A percentile compares a stretch with the other conserved stretches of the same genome.
Conservation (phyloP, 2,329 filamentous ascomycete genomes). For the Talaromyces sp. region DNA sequence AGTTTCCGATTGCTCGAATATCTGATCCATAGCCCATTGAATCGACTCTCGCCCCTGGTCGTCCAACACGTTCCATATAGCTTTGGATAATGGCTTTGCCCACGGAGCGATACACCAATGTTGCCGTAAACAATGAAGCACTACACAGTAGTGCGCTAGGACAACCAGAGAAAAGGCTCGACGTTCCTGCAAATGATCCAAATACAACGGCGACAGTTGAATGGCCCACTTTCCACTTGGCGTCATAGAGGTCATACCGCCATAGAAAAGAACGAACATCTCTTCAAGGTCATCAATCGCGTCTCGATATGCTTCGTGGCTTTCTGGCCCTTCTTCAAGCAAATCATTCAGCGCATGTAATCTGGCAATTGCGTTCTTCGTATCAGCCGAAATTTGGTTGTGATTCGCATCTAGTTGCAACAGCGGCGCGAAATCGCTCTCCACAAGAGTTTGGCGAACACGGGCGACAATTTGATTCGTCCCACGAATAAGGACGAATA, state of each 20-base stretch:
- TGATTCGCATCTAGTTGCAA: slow-evolving; percentile 26
- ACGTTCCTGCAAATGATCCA: slow-evolving; percentile 38
- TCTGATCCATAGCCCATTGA: slow-evolving; percentile 31
- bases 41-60: slow-evolving; percentile 31
- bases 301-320: slow-evolving; percentile 22
- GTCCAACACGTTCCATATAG: slow-evolving; percentile 45
- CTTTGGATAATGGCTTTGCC: slow-evolving; percentile 62
- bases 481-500: slow-evolving; percentile 34
- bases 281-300: slow-evolving; percentile 30
- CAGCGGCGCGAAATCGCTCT: slow-evolving; percentile 30
- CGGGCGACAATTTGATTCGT: slow-evolving; percentile 33
- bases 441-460: slow-evolving; percentile 25
- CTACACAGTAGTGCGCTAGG: slow-evolving; percentile 58
- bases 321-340: slow-evolving; percentile 25
- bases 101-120: slow-evolving; percentile 68
- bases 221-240: slow-evolving; percentile 39
- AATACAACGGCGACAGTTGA: slow-evolving; percentile 31
- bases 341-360: slow-evolving; percentile 30
- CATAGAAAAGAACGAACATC: slow-evolving; percentile 26
- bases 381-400: slow-evolving; percentile 24
- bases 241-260: slow-evolving; percentile 51
- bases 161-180: slow-evolving; percentile 51
- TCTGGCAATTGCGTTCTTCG: slow-evolving; percentile 21
- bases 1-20: slow-evolving; percentile 20
- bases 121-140: slow-evolving; percentile 58